phyloP scores from a whole-genome alignment of 768 basidiomycete genomes.

The Pholiota molesta region DNA sequence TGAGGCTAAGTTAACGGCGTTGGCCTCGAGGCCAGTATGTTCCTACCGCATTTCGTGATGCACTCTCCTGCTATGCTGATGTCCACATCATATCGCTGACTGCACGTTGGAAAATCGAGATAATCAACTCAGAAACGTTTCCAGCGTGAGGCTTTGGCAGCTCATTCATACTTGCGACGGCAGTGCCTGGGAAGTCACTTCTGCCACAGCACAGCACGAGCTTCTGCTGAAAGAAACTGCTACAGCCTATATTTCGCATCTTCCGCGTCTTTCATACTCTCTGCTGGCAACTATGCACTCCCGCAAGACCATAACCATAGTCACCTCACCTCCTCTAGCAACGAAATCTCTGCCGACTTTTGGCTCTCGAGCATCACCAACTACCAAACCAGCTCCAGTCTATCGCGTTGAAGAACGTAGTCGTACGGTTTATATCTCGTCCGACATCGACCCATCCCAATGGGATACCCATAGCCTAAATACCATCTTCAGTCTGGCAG shows the following conservation, averaged over 20 bases:
- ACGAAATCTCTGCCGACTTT: slow-evolving; percentile 27
- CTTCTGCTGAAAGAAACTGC: neutral
- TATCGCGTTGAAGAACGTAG: slow-evolving; percentile 53
- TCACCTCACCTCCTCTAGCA: slow-evolving; percentile 34
- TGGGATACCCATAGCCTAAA: slow-evolving; percentile 44
- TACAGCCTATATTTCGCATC: neutral
- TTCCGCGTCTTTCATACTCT: neutral
- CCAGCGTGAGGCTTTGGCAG: slow-evolving; percentile 10
- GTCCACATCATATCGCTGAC: neutral
- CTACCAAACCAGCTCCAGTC: slow-evolving; percentile 34
- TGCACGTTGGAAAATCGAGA: slow-evolving; percentile 12
- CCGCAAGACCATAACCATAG: slow-evolving; percentile 39
- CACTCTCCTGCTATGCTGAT: neutral
- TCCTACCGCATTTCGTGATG: slow-evolving; percentile 2
- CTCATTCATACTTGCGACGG: neutral
- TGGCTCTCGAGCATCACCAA: slow-evolving; percentile 29
- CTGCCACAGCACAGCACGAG: neutral
- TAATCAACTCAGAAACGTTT: slow-evolving; percentile 16
- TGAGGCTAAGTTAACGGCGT: neutral
- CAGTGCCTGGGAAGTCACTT: neutral
- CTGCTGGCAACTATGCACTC: slow-evolving; percentile 29
- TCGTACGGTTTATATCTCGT: slow-evolving; percentile 48
- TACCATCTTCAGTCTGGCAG: slow-evolving; percentile 41
- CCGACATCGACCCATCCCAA: slow-evolving; percentile 44
- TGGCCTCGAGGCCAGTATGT: slow-evolving; percentile 12